Conservation (phyloP, 805 yeast species). For the Candida glaebosa region DNA sequence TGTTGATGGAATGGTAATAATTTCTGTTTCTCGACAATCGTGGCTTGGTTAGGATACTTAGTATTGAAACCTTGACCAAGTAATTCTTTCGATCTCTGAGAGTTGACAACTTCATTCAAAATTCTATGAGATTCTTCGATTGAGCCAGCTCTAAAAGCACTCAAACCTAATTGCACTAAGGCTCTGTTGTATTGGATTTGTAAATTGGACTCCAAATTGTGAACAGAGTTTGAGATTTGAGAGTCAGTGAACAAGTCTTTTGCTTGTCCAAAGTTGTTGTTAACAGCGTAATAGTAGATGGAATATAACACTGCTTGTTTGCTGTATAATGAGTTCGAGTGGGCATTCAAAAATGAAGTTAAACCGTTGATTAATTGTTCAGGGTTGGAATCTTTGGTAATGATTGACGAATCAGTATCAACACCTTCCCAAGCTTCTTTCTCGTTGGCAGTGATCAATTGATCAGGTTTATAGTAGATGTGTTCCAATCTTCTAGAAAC, state of each 20-base stretch:
- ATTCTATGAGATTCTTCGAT: constrained; percentile 84
- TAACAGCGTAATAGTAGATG: constrained; percentile 88
- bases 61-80: constrained; percentile 84
- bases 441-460: constrained; percentile 69
- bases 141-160: constrained; percentile 90
- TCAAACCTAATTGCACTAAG: constrained; percentile 89
- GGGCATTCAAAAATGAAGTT: constrained; percentile 62
- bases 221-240: constrained; percentile 78
- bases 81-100: constrained; percentile 83
- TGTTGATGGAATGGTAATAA: constrained; percentile 98
- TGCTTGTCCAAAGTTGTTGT: constrained; percentile 78
- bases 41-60: constrained; percentile 57
- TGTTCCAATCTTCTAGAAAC: constrained; percentile 85
- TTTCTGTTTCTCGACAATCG: constrained; percentile 68
- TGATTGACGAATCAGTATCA: constrained; percentile 18
- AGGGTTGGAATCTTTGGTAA: constrained; percentile 35
- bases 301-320: constrained; percentile 82
- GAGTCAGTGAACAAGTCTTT: constrained; percentile 85
- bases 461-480: constrained; percentile 85
- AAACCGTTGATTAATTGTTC: constrained; percentile 58
- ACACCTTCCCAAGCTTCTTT: constrained; percentile 66
- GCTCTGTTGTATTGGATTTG: constrained; percentile 96
- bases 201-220: constrained; percentile 76
- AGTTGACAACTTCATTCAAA: constrained; percentile 81
- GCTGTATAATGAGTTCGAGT: constrained; percentile 64